Base-by-base conservation (phyloP, 129 eudicot genomes). In the Chrysanthemum lavandulifolium region DNA sequence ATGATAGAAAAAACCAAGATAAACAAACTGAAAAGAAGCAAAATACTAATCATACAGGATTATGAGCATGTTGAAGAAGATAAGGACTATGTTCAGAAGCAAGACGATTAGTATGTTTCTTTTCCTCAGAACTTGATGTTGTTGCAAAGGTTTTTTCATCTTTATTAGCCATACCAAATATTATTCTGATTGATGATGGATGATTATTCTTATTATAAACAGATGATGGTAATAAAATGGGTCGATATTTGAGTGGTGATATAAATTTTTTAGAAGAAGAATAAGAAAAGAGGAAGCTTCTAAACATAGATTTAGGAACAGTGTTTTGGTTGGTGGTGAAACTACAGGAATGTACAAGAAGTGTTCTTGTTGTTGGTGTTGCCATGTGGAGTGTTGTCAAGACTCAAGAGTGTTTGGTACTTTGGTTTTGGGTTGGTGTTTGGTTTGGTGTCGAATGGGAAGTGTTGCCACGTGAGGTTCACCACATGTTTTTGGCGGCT, bases 21-120 rank as follows among this genome's bases (percentile, higher is more conserved):
- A 6, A 6, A 31, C 67, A n/a, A 57, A 54, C n/a, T 31, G 6
- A 55, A 36, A 11, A 50, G 27, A 1, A 6, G 15, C 2, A 58
- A 6, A 13, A 59, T 29, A 49, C 3, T 6, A 29, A 56, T 5
- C 68, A 68, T 81, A 94, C 99, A 18, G 99, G 99, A 72, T 94
- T 94, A 83, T 94, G 96, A 74, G 99, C 99, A 76, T 94, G 99
- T 68, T 94, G 99, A 80, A 94, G 97, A 83, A 90, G 99, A 74
- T 94, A 94, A 50, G 99, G 99, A 67, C 99, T 94, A 48, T 94
- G 97, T 78, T 94, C 96, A 23, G 80, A 65, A 47, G 99, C 97
- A 23, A 94, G 92, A 45, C 97, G 97, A 82, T 94, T 94, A 16
- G 94, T 84, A 13, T 82, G 85, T 58, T 82, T 94, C 19, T 75